Conservation (phyloP, 1,284 basidiomycete genomes). For the Meripilus lineatus region DNA sequence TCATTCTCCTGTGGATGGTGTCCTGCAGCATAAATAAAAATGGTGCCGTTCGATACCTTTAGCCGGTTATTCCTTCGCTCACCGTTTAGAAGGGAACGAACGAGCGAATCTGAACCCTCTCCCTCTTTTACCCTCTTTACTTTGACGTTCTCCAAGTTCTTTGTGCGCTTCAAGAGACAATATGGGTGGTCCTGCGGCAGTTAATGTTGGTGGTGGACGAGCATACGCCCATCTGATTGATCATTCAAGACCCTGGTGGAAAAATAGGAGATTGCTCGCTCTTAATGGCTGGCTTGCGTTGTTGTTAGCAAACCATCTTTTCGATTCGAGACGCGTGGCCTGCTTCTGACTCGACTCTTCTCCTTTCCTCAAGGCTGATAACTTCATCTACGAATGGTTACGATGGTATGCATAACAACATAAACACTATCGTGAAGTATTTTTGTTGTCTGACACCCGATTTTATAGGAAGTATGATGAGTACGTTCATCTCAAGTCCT, state of each 20-base stretch:
- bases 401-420: conserved; percentile 35
- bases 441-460: too few relatives aligned
- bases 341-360: not conserved
- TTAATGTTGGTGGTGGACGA: conserved; percentile 14
- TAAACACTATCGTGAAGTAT: too few relatives aligned
- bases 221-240: conserved; percentile 24
- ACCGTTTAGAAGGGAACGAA: too few relatives aligned
- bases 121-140: too few relatives aligned
- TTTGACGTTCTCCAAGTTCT: too few relatives aligned
- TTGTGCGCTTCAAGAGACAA: too few relatives aligned
- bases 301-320: conserved; percentile 47
- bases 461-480: conserved; percentile 60
- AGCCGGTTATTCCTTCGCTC: too few relatives aligned
- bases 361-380: conserved; percentile 44
- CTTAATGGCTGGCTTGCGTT: conserved; percentile 64
- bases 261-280: conserved; percentile 36
- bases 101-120: too few relatives aligned
- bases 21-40: too few relatives aligned
- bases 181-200: conserved; percentile 26
- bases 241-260: conserved; percentile 25
- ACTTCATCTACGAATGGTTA: conserved; percentile 72
- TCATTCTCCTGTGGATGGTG: too few relatives aligned
- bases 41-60: too few relatives aligned
- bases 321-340: not conserved
- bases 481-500: too few relatives aligned